Evolutionary conservation across 2,329 filamentous ascomycete genomes (phyloP), one percentile per base, ranked within the genome.

Genomic region (Pseudogymnoascus sp.): DNA sequence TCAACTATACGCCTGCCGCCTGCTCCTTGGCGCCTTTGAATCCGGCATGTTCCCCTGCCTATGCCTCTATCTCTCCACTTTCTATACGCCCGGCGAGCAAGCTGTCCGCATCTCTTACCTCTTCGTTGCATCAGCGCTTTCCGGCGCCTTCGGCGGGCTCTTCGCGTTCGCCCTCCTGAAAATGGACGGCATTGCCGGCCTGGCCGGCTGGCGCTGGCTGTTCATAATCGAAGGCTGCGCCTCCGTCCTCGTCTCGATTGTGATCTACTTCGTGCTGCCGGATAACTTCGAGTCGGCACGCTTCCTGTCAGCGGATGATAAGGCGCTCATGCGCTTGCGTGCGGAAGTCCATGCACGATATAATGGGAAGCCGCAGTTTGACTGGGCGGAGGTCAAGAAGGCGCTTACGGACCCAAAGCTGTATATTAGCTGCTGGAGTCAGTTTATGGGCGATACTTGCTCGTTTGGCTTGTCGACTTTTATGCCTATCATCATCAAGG

Each of bases 401-500:
- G 79, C 76, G 0, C 64, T 81, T 6, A 71, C 69, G 11, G 82
- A 84, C 63, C 77, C 78, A 1, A 84, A 84, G 66, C 68, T 83
- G 2, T 80, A 79, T 62, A 70, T 83, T 52, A 81, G 76, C 70
- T 75, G 66, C 42, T 58, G 62, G 12, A 68, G 65, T 9, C 68
- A 68, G 49, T 66, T 66, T 5, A 58, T 64, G 62, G 60, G 59
- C 23, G 66, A 69, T 19, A 64, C 67, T 23, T 55, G 64, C 30
- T 59, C 63, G 14, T 84, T 82, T 67, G 82, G 81, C n/a, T 84
- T 84, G 70, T 80, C 77, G 65, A 84, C 81, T 8, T 85, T 85
- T 68, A 72, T 84, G 3, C 83, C 83, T 2, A 78, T 78, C 1
- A 84, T 86, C 65, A 74, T 85, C 58, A 74, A 76, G 42, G 75